Base-by-base conservation (phyloP, 805 yeast species). In the Saturnispora zaruensis region DNA sequence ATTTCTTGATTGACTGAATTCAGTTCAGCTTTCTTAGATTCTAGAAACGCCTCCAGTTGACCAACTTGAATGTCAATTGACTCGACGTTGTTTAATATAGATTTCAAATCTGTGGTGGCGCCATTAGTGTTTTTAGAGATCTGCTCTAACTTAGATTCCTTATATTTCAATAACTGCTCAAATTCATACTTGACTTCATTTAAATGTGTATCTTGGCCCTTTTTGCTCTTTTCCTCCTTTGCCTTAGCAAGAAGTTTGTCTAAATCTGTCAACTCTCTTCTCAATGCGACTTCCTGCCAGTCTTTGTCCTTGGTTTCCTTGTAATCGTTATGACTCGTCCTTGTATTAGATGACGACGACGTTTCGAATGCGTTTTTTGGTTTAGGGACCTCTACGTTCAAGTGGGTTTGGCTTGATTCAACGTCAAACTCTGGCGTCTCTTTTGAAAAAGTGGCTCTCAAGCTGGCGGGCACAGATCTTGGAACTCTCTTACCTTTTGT, bases 361-460 rank as follows among this genome's bases (percentile, higher is more conserved):
- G 33, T 23, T n/a, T 41, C 45, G 23, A 47, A 47, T 7, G 45
- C 45, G 21, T 36, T 36, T 9, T 30, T 32, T 6, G 28, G 25
- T 14, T 32, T 18, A 7, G 45, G 23, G 6, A 25, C 24, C 4
- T 33, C 28, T n/a, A 30, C 55, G 48, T 52, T 67, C 53, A 40
- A 42, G 46, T 74, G 68, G 2, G 78, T 76, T 58, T 80, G 84
- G 44, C 69, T 69, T 4, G 86, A 77, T 26, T 72, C 73, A 32
- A 83, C 55, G 57, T 82, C 81, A 62, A 84, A 88, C 51, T 80
- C 82, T 14, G 95, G 93, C 30, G 76, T 76, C 57, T 86, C 90
- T 68, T 88, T 88, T 38, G 87, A 85, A 65, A 90, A 91, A 0
- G 96, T 87, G 14, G 97, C 96, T 41, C 96, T 76, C 55, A 93